phyloP scores from a whole-genome alignment of 2,329 filamentous ascomycete genomes.

The Penicillium hesseltinei region DNA sequence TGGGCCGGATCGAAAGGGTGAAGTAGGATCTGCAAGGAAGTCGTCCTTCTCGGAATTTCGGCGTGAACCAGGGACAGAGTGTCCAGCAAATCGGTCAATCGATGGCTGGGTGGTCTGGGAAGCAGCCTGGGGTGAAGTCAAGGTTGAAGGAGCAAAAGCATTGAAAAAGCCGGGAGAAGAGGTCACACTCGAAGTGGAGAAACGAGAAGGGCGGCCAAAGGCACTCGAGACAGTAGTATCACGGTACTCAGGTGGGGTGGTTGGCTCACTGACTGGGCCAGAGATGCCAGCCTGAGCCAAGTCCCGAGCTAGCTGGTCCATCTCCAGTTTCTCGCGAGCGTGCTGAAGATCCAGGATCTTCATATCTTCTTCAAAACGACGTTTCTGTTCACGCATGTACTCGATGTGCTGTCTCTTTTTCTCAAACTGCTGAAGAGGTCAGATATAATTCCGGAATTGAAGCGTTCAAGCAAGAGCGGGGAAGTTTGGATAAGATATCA shows the following conservation, averaged over 20 bases:
- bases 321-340: slow-evolving; percentile 76
- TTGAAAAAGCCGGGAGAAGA: slow-evolving; percentile 75
- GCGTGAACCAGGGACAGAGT: slow-evolving; percentile 81
- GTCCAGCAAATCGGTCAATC: slow-evolving; percentile 68
- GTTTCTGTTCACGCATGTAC: slow-evolving; percentile 81
- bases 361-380: slow-evolving; percentile 89
- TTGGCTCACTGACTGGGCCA: slow-evolving; percentile 88
- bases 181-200: slow-evolving; percentile 83
- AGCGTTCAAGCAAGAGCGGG: neutral
- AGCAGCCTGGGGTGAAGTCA: slow-evolving; percentile 70
- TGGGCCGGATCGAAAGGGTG: slow-evolving; percentile 70
- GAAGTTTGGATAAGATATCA: neutral
- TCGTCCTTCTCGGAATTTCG: slow-evolving; percentile 90
- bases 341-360: slow-evolving; percentile 83
- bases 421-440: slow-evolving; percentile 69
- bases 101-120: slow-evolving; percentile 51
- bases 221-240: slow-evolving; percentile 76
- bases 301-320: slow-evolving; percentile 80
- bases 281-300: slow-evolving; percentile 58
- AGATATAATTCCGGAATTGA: neutral
- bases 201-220: slow-evolving; percentile 80
- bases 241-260: slow-evolving; percentile 89
- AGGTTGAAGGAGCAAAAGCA: slow-evolving; percentile 70
- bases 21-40: slow-evolving; percentile 60
- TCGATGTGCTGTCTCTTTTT: slow-evolving; percentile 94